Conservation (phyloP, 176 grass and related monocot species). For the Triticum dicoccoides region DNA sequence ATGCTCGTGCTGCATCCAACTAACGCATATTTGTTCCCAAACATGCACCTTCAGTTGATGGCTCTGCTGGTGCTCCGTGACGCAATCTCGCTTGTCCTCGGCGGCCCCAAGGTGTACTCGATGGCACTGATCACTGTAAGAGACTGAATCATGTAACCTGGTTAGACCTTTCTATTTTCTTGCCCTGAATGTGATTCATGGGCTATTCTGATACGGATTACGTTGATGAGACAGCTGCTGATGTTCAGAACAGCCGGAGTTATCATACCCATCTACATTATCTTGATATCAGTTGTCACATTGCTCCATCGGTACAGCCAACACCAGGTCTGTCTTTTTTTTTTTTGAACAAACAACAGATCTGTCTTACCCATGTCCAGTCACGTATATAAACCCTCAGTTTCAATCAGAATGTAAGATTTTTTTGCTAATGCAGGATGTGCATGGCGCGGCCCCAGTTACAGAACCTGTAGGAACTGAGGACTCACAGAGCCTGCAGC, state of each 20-base stretch:
- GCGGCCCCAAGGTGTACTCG: slow-evolving; percentile 30
- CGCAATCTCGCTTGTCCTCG: slow-evolving; percentile 40
- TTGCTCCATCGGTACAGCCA: slow-evolving; percentile 35
- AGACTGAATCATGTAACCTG: not conserved
- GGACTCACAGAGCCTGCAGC: slow-evolving; percentile 21
- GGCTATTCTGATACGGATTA: not conserved
- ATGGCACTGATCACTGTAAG: slow-evolving; percentile 45
- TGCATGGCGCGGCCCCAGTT: not conserved
- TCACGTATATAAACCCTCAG: not conserved
- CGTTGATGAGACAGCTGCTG: slow-evolving; percentile 30
- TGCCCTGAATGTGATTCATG: not conserved
- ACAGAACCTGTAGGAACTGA: slow-evolving; percentile 28
- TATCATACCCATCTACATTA: slow-evolving; percentile 59
- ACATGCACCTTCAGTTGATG: slow-evolving; percentile 51
- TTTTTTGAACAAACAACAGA: slow-evolving; percentile 16
- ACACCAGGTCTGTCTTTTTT: slow-evolving; percentile 26
- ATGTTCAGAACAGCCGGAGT: slow-evolving; percentile 62
- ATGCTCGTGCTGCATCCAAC: not conserved
- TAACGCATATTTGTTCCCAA: not conserved
- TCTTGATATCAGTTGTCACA: slow-evolving; percentile 35
- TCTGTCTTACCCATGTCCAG: not conserved
- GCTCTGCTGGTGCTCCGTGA: slow-evolving; percentile 55
- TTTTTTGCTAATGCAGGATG: slow-evolving; percentile 15
- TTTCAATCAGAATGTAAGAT: not conserved
- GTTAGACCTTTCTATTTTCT: not conserved